Evolutionary conservation across 2,329 filamentous ascomycete genomes (phyloP).

Genomic region (Aureobasidium sp.): DNA sequence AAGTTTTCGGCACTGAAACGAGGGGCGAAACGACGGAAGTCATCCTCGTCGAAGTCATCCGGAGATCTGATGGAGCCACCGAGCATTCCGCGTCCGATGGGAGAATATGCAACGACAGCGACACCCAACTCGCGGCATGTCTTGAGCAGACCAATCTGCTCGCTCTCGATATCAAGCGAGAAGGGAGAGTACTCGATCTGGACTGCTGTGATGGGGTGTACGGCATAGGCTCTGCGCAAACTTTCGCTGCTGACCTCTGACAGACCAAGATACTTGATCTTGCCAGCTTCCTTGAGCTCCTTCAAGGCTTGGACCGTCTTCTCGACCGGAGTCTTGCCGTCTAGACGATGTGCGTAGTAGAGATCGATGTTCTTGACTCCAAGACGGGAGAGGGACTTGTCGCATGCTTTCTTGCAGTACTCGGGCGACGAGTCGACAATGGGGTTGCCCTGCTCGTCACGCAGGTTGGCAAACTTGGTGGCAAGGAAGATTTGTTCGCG

Average conservation of each 20-base stretch:
- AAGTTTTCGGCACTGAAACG: conserved; percentile 50
- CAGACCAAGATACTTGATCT: conserved; percentile 48
- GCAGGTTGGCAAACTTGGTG: conserved; percentile 45
- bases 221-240: conserved; percentile 42
- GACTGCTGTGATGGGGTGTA: conserved; percentile 46
- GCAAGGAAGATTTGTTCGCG: conserved; percentile 45
- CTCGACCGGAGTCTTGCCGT: conserved; percentile 38
- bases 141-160: conserved; percentile 42
- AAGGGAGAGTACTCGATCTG: conserved; percentile 51
- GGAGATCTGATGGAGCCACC: conserved; percentile 41
- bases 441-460: conserved; percentile 33
- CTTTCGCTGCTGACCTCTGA: conserved; percentile 44
- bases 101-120: conserved; percentile 51
- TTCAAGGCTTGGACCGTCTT: conserved; percentile 39
- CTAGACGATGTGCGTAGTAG: conserved; percentile 41
- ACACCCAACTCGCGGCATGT: conserved; percentile 55
- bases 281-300: conserved; percentile 44
- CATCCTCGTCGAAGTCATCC: conserved; percentile 43
- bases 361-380: conserved; percentile 36
- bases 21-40: conserved; percentile 43
- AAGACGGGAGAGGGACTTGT: conserved; percentile 34
- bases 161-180: conserved; percentile 52
- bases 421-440: conserved; percentile 36
- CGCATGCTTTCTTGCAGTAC: conserved; percentile 34
- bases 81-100: conserved; percentile 54